Conservation (phyloP, 2,329 filamentous ascomycete species). For the Scedosporium aurantiacum region DNA sequence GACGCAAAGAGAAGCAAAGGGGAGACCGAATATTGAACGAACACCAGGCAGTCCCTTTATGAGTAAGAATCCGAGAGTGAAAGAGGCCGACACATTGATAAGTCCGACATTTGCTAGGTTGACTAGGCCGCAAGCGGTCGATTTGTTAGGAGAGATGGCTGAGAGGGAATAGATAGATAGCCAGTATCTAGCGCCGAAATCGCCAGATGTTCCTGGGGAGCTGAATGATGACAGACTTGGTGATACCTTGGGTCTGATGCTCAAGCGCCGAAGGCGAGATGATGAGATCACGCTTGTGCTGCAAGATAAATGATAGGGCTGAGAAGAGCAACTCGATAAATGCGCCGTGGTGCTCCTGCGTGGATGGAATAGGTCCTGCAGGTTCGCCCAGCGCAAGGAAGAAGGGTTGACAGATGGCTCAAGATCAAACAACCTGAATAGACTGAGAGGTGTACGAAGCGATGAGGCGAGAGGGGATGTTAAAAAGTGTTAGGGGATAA, state of each 20-base stretch:
- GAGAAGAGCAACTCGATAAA: background rate
- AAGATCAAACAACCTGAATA: background rate
- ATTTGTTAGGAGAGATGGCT: background rate
- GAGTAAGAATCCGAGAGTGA: background rate
- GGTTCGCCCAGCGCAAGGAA: background rate
- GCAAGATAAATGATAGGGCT: background rate
- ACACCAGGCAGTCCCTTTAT: background rate
- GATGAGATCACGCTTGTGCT: background rate
- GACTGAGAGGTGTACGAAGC: background rate
- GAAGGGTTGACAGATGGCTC: background rate
- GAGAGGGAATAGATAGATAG: background rate
- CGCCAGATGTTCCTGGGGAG: background rate
- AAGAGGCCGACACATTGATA: constrained; percentile 1
- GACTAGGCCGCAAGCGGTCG: background rate
- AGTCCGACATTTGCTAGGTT: background rate
- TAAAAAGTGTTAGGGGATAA: background rate
- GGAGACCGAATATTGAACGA: background rate
- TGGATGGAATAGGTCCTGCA: background rate
- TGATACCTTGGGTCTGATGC: too few species aligned
- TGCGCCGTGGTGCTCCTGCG: background rate
- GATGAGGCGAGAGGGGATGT: background rate
- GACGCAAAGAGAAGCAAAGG: background rate
- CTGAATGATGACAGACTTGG: background rate
- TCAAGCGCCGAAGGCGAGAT: background rate
- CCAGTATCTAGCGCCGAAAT: background rate